A percentile compares a stretch with the other conserved stretches of the same genome.
Evolutionary conservation across 257 asterid genomes (phyloP).

Genomic region (Salvia hispanica): DNA sequence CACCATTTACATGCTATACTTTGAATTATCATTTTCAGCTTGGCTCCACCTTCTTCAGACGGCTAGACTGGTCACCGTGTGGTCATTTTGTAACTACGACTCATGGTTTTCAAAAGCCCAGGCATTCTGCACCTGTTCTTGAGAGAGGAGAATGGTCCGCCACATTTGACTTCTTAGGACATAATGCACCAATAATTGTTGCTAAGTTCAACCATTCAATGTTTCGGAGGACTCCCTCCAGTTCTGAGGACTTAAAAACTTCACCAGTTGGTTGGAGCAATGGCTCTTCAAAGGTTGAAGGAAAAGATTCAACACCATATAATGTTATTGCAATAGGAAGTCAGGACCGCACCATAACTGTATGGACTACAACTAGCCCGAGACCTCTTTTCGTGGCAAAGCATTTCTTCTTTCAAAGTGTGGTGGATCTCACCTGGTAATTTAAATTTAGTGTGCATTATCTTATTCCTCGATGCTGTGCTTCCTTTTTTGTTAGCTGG

Average conservation of each 20-base stretch:
- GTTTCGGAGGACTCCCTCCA: constrained; percentile 66
- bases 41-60: constrained; percentile 98
- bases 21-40: constrained; percentile 59
- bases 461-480: background rate
- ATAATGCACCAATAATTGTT: constrained; percentile 92
- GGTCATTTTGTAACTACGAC: constrained; percentile 99
- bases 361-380: constrained; percentile 98
- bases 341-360: constrained; percentile 96
- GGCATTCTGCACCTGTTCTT: constrained; percentile 99
- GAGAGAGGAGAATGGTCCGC: constrained; percentile 99
- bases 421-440: constrained; percentile 95
- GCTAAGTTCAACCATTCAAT: constrained; percentile 92
- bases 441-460: constrained; percentile 26
- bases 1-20: constrained; percentile 6
- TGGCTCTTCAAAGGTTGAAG: constrained; percentile 78
- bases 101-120: constrained; percentile 96
- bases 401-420: constrained; percentile 96
- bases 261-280: constrained; percentile 84
- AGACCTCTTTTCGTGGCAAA: constrained; percentile 99
- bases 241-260: constrained; percentile 55
- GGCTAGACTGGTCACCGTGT: constrained; percentile 99
- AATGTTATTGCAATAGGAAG: constrained; percentile 98
- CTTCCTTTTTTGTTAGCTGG: constrained; percentile 1
- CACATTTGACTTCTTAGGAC: constrained; percentile 97
- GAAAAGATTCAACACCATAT: constrained; percentile 83